Conservation (phyloP, 768 basidiomycete genomes). For the Termitomyces sp. region DNA sequence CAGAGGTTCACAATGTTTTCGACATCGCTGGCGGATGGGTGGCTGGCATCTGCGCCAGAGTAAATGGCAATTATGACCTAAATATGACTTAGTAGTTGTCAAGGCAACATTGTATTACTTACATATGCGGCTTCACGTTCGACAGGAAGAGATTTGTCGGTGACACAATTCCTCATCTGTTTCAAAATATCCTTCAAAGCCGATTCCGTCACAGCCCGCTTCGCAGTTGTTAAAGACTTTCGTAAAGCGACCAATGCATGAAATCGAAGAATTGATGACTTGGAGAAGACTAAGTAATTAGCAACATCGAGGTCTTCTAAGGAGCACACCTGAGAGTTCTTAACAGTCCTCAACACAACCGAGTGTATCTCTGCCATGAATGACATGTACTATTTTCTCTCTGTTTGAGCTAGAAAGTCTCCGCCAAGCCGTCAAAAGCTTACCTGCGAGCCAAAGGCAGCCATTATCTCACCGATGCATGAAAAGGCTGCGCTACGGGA, state of each 20-base stretch:
- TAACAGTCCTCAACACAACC: constrained; percentile 61
- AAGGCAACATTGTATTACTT: constrained; percentile 7
- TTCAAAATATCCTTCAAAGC: constrained; percentile 79
- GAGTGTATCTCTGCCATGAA: constrained; percentile 82
- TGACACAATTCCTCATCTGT: constrained; percentile 66
- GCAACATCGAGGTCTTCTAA: background rate
- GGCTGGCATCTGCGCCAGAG: constrained; percentile 44
- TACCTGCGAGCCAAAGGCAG: constrained; percentile 76
- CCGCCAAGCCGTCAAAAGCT: constrained; percentile 16
- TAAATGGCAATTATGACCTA: constrained; percentile 51
- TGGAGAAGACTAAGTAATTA: constrained; percentile 4
- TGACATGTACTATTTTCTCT: constrained; percentile 77
- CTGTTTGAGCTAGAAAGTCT: background rate
- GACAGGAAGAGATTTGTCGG: constrained; percentile 79
- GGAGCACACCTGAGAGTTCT: constrained; percentile 62
- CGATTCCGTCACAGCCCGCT: constrained; percentile 78
- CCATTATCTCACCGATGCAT: constrained; percentile 88
- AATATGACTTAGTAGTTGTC: constrained; percentile 7
- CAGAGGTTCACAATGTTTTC: constrained; percentile 67
- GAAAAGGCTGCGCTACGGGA: constrained; percentile 72
- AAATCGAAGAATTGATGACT: constrained; percentile 81
- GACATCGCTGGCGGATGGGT: constrained; percentile 61
- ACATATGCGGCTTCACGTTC: constrained; percentile 84
- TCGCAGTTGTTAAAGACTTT: constrained; percentile 78
- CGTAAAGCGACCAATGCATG: constrained; percentile 72